Evolutionary conservation across 257 asterid genomes (phyloP).

Genomic region (Vinca minor): DNA sequence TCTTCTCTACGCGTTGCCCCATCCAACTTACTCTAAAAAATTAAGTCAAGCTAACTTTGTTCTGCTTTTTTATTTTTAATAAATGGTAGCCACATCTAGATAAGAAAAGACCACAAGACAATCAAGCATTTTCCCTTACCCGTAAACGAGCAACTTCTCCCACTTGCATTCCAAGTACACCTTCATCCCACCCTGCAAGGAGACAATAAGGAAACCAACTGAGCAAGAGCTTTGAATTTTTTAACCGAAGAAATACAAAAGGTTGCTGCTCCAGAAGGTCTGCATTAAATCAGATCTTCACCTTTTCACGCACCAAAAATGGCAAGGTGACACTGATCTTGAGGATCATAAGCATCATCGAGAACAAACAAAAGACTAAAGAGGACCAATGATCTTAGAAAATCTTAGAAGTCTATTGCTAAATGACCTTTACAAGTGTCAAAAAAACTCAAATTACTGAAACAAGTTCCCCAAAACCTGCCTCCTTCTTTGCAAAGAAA

Average conservation of each 20-base stretch:
- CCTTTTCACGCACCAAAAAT: not conserved
- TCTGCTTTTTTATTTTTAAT: not conserved
- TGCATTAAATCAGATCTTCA: no score
- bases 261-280: no score
- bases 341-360: no score
- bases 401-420: not conserved
- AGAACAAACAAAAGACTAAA: no score
- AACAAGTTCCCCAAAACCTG: not conserved
- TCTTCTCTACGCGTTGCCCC: not conserved
- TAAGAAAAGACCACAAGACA: not conserved
- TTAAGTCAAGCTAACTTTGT: not conserved
- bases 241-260: not conserved
- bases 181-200: slow-evolving; percentile 97
- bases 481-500: not conserved
- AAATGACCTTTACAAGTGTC: not conserved
- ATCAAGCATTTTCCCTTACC: slow-evolving; percentile 31
- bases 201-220: not conserved
- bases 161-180: slow-evolving; percentile 87
- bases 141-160: slow-evolving; percentile 85
- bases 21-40: not conserved
- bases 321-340: not conserved
- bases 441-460: not conserved
- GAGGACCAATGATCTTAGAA: not conserved
- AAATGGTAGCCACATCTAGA: not conserved
- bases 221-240: not conserved